These are phyloP conservation scores for Suillus cothurnatus DNA, from an alignment of 768 basidiomycete species.

Conservation along the genomic window DNA sequence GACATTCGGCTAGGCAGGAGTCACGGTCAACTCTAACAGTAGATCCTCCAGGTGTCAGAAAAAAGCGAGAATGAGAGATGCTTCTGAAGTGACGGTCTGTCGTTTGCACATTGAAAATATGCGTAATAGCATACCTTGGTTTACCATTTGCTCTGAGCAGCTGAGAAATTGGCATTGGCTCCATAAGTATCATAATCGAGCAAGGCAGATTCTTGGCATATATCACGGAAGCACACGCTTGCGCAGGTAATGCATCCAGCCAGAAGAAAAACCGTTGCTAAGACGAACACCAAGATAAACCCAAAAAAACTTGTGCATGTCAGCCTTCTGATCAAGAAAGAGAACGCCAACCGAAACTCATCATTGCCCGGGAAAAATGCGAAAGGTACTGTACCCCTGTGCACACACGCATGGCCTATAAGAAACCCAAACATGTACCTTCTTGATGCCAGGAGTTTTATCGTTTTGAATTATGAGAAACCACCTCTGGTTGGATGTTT, in stretches of 20 bases:
- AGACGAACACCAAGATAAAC: slow-evolving; percentile 8
- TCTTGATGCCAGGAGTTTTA: too few relatives aligned
- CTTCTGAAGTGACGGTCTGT: slow-evolving; percentile 58
- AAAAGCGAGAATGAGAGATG: slow-evolving; percentile 82
- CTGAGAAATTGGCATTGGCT: slow-evolving; percentile 74
- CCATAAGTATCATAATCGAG: slow-evolving; percentile 76
- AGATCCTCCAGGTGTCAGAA: too few relatives aligned
- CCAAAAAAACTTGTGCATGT: slow-evolving; percentile 67
- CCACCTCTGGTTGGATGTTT: too few relatives aligned
- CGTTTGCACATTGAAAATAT: background rate
- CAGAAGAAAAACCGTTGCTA: slow-evolving; percentile 27
- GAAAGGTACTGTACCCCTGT: too few relatives aligned
- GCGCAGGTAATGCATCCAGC: slow-evolving; percentile 91
- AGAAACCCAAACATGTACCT: too few relatives aligned
- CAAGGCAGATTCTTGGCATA: slow-evolving; percentile 72
- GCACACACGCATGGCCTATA: too few relatives aligned
- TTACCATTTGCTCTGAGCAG: slow-evolving; percentile 83
- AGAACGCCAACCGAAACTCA: too few relatives aligned
- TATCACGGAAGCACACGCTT: slow-evolving; percentile 91
- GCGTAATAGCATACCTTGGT: slow-evolving; percentile 58
- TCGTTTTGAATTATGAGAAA: too few relatives aligned
- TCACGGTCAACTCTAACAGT: too few relatives aligned
- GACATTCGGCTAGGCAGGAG: too few relatives aligned
- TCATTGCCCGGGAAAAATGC: too few relatives aligned
- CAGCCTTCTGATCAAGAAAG: slow-evolving; percentile 83